A percentile compares a stretch with the other conserved stretches of the same genome.
Evolutionary conservation across 805 yeast genomes (phyloP).

Genomic region (Wickerhamiella bombiphila): DNA sequence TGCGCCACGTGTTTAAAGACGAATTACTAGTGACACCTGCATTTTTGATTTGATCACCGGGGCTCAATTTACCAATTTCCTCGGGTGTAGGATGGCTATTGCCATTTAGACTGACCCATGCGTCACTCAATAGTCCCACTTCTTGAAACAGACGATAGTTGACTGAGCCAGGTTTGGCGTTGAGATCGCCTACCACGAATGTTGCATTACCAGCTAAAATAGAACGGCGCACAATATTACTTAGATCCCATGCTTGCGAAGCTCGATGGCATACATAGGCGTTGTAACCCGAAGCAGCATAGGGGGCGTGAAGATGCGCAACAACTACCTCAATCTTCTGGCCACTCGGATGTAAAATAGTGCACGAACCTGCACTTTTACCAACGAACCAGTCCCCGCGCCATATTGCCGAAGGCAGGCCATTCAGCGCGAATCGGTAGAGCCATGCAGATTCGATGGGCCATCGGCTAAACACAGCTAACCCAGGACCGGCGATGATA

Average conservation of each 20-base stretch:
- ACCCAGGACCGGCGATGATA: slow-evolving; percentile 83
- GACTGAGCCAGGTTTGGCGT: slow-evolving; percentile 73
- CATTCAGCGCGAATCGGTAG: slow-evolving; percentile 80
- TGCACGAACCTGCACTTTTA: slow-evolving; percentile 66
- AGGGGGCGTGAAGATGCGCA: slow-evolving; percentile 97
- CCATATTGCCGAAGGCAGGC: slow-evolving; percentile 83
- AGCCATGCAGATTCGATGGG: slow-evolving; percentile 72
- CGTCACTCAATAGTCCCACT: slow-evolving; percentile 57
- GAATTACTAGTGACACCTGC: slow-evolving; percentile 93
- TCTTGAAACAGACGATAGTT: slow-evolving; percentile 60
- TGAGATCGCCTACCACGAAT: slow-evolving; percentile 84
- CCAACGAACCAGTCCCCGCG: slow-evolving; percentile 98
- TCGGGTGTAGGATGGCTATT: slow-evolving; percentile 20
- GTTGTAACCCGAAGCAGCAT: slow-evolving; percentile 66
- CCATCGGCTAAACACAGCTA: slow-evolving; percentile 66
- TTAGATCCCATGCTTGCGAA: slow-evolving; percentile 92
- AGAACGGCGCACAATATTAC: slow-evolving; percentile 47
- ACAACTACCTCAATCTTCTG: slow-evolving; percentile 60
- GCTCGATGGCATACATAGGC: slow-evolving; percentile 82
- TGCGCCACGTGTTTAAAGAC: slow-evolving; percentile 73
- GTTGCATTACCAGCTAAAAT: slow-evolving; percentile 68
- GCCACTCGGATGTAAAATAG: slow-evolving; percentile 37
- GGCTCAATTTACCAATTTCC: slow-evolving; percentile 32
- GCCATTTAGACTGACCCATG: slow-evolving; percentile 65
- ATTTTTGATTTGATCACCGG: slow-evolving; percentile 44